Evolutionary conservation across 2,329 filamentous ascomycete species (phyloP).

Genomic region (Penicillium rolfsii): DNA sequence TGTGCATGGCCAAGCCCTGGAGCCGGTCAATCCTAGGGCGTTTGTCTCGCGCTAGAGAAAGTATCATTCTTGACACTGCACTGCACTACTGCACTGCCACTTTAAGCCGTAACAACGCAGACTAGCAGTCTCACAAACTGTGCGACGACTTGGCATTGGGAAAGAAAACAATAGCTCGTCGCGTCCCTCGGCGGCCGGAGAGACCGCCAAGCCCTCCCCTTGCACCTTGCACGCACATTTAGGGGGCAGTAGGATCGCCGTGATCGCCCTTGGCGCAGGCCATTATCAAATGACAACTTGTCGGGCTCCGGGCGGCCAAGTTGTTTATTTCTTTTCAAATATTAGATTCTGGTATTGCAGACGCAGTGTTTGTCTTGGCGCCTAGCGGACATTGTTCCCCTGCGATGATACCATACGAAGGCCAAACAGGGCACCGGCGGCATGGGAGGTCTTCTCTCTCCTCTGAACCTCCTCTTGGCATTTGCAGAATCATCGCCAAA

Average conservation of each 20-base stretch:
- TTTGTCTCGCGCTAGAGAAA: not conserved
- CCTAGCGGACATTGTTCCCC: conserved; percentile 7
- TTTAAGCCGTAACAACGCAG: not conserved
- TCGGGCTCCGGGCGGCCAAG: conserved; percentile 1
- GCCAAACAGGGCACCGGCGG: not conserved
- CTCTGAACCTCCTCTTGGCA: conserved; percentile 6
- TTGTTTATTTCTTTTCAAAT: conserved; percentile 1
- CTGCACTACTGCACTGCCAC: not conserved
- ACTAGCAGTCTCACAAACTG: conserved; percentile 4
- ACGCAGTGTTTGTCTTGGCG: conserved; percentile 15
- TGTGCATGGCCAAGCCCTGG: conserved; percentile 11
- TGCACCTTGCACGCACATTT: not conserved
- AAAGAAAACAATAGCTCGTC: conserved; percentile 14
- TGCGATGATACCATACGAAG: not conserved
- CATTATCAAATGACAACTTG: conserved; percentile 20
- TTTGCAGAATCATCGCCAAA: not conserved
- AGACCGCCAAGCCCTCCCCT: conserved; percentile 15
- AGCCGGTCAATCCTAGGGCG: conserved; percentile 14
- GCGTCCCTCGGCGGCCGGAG: not conserved
- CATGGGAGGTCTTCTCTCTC: not conserved
- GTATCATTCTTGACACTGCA: not conserved
- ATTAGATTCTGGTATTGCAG: not conserved
- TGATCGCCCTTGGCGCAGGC: conserved; percentile 27
- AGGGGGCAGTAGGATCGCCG: conserved; percentile 18
- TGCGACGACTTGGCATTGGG: conserved; percentile 19